Conservation (phyloP, 352 stramenopile species). For the Pythium insidiosum region DNA sequence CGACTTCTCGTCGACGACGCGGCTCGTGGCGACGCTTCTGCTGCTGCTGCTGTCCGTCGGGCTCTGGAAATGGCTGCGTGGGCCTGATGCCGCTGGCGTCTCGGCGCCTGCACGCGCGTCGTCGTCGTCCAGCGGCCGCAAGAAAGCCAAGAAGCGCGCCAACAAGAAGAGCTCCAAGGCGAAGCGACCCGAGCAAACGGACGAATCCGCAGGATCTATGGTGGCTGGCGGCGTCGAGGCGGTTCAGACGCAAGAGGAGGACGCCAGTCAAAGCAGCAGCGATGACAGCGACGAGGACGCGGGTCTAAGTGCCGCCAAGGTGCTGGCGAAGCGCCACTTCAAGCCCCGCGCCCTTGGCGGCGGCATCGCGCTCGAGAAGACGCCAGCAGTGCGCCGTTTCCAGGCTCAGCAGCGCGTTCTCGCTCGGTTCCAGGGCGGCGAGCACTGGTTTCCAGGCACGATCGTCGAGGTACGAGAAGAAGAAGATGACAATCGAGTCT, state of each 20-base stretch:
- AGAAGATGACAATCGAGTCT: background rate
- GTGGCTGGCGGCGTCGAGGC: too few relatives aligned
- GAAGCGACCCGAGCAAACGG: too few relatives aligned
- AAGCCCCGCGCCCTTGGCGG: constrained; percentile 45
- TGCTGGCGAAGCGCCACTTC: constrained; percentile 56
- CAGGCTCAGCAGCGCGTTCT: constrained; percentile 39
- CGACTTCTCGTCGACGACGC: constrained; percentile 25
- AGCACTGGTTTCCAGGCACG: constrained; percentile 53
- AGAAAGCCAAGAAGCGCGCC: background rate
- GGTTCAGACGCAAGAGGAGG: background rate
- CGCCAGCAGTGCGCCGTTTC: constrained; percentile 20
- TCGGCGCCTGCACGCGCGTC: background rate
- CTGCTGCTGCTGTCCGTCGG: constrained; percentile 26
- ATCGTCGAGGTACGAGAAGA: constrained; percentile 39
- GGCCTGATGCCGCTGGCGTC: too few relatives aligned
- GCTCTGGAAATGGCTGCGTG: constrained; percentile 27
- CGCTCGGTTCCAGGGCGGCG: constrained; percentile 44
- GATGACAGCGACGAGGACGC: constrained; percentile 47
- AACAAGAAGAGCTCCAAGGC: background rate
- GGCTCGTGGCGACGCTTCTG: constrained; percentile 33
- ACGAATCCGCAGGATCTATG: background rate
- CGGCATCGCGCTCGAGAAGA: constrained; percentile 7
- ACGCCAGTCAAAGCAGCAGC: constrained; percentile 5
- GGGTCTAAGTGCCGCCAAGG: constrained; percentile 44
- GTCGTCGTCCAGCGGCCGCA: background rate